These are phyloP conservation scores for Baudoinia panamericana DNA, from an alignment of 495 filamentous ascomycete genomes.

Conservation along the genomic window DNA sequence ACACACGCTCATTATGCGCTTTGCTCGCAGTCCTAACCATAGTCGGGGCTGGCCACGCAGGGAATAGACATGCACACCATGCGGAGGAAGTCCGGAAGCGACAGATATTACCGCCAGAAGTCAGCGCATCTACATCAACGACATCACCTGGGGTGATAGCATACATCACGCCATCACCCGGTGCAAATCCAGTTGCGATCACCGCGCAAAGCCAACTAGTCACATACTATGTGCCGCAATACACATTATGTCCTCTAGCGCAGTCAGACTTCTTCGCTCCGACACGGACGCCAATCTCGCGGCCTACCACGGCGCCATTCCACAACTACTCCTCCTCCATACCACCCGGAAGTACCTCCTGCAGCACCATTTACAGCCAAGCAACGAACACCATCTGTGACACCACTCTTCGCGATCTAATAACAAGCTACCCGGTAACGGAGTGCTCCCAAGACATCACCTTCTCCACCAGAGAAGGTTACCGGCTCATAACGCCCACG, in stretches of 20 bases:
- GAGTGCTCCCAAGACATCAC: conserved; percentile 27
- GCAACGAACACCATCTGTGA: conserved; percentile 25
- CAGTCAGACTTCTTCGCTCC: conserved; percentile 14
- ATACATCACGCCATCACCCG: conserved; percentile 27
- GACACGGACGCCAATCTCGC: conserved; percentile 4
- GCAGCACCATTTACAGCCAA: conserved; percentile 21
- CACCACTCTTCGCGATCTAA: conserved; percentile 25
- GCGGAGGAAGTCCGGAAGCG: conserved; percentile 6
- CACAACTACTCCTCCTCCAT: conserved; percentile 16
- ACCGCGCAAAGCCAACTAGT: conserved; percentile 28
- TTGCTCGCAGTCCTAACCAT: conserved; percentile 1
- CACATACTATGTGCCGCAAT: conserved; percentile 23
- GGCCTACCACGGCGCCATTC: conserved; percentile 6
- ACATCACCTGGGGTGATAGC: conserved; percentile 4
- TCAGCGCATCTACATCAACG: conserved; percentile 2
- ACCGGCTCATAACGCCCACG: conserved; percentile 20
- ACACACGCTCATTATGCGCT: conserved; percentile 1
- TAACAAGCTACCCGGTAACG: conserved; percentile 20
- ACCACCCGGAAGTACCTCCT: conserved; percentile 13
- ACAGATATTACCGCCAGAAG: conserved; percentile 2
- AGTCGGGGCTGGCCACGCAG: conserved; percentile 5
- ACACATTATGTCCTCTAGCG: conserved; percentile 27
- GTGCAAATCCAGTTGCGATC: conserved; percentile 22
- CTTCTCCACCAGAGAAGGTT: conserved; percentile 28
- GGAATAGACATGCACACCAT: conserved; percentile 8